Evolutionary conservation across 2,329 filamentous ascomycete species (phyloP).

Genomic region (Colletotrichum eleusines): DNA sequence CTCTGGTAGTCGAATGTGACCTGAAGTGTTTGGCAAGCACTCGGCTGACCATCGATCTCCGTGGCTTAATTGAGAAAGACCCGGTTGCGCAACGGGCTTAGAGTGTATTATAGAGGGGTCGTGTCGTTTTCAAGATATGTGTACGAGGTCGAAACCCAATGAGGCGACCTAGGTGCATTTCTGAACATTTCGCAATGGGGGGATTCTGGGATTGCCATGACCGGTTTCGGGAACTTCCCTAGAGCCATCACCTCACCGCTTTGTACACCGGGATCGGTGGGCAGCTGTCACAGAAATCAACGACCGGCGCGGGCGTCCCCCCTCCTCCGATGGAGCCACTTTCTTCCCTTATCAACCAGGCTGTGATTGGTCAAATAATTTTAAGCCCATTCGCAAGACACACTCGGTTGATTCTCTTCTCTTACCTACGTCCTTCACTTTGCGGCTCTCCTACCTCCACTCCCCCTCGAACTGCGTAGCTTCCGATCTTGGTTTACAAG

Average conservation of each 20-base stretch:
- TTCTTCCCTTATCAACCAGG: not conserved
- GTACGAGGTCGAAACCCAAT: not conserved
- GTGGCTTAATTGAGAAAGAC: conserved; percentile 18
- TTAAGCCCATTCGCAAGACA: conserved; percentile 25
- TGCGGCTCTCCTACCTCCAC: not conserved
- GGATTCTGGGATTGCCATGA: not conserved
- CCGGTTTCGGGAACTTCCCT: not conserved
- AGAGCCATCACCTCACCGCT: conserved; percentile 5
- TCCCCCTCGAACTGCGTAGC: conserved; percentile 1
- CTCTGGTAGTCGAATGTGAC: not conserved
- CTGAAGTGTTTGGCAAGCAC: not conserved
- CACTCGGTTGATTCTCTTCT: conserved; percentile 18
- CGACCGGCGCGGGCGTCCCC: not conserved
- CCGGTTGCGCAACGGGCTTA: not conserved
- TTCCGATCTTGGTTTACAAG: conserved; percentile 8
- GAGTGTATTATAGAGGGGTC: not conserved
- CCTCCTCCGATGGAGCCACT: not conserved
- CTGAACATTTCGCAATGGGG: not conserved
- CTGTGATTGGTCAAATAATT: conserved; percentile 32
- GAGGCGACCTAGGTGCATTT: not conserved
- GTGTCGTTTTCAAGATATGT: not conserved
- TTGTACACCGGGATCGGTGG: conserved; percentile 4
- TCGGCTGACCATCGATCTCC: conserved; percentile 2
- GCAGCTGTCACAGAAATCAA: conserved; percentile 1
- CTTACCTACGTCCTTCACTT: conserved; percentile 2